Evolutionary conservation across 352 stramenopile species (phyloP).

Genomic region (Elongisporangium undulatum): DNA sequence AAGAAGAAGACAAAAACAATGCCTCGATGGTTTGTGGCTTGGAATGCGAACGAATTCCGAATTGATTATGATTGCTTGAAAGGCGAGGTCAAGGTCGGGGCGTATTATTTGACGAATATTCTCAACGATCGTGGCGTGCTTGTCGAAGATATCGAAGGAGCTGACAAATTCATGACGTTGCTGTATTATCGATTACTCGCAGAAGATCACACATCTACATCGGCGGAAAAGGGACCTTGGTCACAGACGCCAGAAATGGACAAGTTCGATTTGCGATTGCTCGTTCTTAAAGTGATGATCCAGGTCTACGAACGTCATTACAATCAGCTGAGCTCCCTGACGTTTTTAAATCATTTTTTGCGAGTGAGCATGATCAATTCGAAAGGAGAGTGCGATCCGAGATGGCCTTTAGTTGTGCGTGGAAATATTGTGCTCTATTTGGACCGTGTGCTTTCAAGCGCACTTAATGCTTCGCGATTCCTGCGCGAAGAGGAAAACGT

Average conservation of each 20-base stretch:
- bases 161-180: conserved; percentile 82
- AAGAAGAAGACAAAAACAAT: conserved; percentile 64
- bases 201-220: conserved; percentile 44
- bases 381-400: conserved; percentile 31
- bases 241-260: conserved; percentile 22
- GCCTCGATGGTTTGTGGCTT: conserved; percentile 79
- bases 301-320: conserved; percentile 82
- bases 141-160: conserved; percentile 71
- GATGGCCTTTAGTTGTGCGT: conserved; percentile 72
- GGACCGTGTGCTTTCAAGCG: conserved; percentile 75
- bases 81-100: conserved; percentile 74
- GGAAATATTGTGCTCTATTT: conserved; percentile 84
- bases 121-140: conserved; percentile 77
- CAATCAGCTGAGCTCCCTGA: conserved; percentile 63
- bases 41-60: conserved; percentile 85
- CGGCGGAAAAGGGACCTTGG: conserved; percentile 9
- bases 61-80: conserved; percentile 74
- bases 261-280: conserved; percentile 66
- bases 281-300: conserved; percentile 87
- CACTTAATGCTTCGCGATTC: conserved; percentile 76
- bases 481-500: conserved; percentile 70
- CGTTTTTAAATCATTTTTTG: conserved; percentile 82
- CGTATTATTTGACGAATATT: conserved; percentile 81
- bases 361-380: conserved; percentile 72
- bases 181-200: conserved; percentile 82